Percentiles rank a stretch among this genome's conserved stretches.
Evolutionary conservation across 164 flowering plant genomes (phyloP).

Genomic region (Macadamia tetraphylla): DNA sequence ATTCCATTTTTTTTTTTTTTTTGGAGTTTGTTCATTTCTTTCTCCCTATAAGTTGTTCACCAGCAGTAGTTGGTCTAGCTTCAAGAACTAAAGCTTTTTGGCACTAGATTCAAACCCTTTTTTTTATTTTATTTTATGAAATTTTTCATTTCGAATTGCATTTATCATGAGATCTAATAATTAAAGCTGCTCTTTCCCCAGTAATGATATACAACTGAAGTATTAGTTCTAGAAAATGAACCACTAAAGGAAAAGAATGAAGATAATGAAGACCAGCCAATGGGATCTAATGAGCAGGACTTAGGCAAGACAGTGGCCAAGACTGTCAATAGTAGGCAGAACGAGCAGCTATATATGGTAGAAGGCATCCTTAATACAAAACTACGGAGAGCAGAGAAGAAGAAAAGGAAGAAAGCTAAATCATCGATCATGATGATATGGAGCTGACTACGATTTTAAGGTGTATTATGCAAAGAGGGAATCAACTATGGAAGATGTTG

Average conservation of each 20-base stretch:
- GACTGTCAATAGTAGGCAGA: slow-evolving; percentile 42
- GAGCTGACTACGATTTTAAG: slow-evolving; percentile 75
- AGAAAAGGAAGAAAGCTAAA: slow-evolving; percentile 58
- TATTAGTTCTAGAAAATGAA: slow-evolving; percentile 17
- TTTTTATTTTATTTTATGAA: too few species aligned
- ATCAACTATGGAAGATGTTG: slow-evolving; percentile 29
- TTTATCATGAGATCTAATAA: too few species aligned
- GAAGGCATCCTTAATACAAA: slow-evolving; percentile 82
- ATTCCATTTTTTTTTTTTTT: too few species aligned
- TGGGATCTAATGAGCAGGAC: slow-evolving; percentile 42
- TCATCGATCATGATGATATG: slow-evolving; percentile 18
- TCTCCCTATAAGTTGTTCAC: too few species aligned
- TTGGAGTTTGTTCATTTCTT: too few species aligned
- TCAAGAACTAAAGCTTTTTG: too few species aligned
- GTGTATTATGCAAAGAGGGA: slow-evolving; percentile 49
- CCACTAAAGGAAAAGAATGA: slow-evolving; percentile 10
- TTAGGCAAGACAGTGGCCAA: slow-evolving; percentile 24
- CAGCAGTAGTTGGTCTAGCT: too few species aligned
- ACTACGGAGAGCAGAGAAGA: slow-evolving; percentile 53
- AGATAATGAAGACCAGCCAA: slow-evolving; percentile 42
- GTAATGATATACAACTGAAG: slow-evolving; percentile 30
- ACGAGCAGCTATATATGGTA: slow-evolving; percentile 69
- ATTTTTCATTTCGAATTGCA: too few species aligned
- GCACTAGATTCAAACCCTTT: too few species aligned
- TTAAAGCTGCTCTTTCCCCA: slow-evolving; percentile 13